phyloP scores from a whole-genome alignment of 2,329 filamentous ascomycete genomes.

The Pseudogymnoascus sp. region DNA sequence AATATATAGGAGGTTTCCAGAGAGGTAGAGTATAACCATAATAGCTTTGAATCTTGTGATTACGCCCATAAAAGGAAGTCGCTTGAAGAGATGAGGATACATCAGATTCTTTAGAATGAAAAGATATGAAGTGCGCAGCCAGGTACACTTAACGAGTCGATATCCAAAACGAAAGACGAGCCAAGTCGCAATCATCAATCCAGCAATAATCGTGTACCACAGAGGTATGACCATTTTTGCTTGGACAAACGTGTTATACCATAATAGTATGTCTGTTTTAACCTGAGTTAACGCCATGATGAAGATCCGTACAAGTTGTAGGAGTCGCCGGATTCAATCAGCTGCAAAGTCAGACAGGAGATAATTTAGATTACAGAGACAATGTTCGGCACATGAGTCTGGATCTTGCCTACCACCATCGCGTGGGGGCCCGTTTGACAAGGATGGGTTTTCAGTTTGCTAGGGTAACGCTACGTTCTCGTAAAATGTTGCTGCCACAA shows the following conservation, averaged over 20 bases:
- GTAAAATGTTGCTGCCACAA: not conserved
- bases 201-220: constrained; percentile 12
- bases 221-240: constrained; percentile 9
- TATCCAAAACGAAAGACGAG: constrained; percentile 9
- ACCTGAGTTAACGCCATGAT: constrained; percentile 9
- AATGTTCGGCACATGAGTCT: not conserved
- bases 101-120: constrained; percentile 11
- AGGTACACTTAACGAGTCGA: constrained; percentile 7
- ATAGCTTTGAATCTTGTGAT: constrained; percentile 10
- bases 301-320: not conserved
- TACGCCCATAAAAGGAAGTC: constrained; percentile 13
- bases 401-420: not conserved
- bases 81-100: constrained; percentile 12
- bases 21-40: constrained; percentile 6
- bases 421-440: not conserved
- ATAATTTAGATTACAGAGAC: not conserved
- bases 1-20: constrained; percentile 9
- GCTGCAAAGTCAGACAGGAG: not conserved
- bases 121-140: constrained; percentile 2
- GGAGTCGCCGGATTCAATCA: not conserved
- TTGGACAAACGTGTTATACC: not conserved
- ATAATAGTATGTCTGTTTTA: constrained; percentile 7
- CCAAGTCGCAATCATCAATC: constrained; percentile 12
- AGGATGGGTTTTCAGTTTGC: not conserved
- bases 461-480: not conserved